These are phyloP conservation scores for Sugiyamaella novakii DNA, from an alignment of 1,139 yeast species.

Conservation along the genomic window DNA sequence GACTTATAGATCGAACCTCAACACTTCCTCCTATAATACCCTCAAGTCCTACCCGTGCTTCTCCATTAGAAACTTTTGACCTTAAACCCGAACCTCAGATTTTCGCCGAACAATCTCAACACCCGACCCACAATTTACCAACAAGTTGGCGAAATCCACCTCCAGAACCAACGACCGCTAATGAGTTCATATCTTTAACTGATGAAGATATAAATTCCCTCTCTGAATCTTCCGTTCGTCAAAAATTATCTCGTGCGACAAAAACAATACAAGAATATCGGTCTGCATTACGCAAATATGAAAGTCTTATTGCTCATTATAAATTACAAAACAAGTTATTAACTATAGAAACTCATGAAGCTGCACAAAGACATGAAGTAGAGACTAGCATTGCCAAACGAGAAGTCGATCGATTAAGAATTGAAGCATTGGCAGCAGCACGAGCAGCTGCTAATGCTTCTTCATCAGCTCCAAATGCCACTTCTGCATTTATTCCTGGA, in stretches of 20 bases:
- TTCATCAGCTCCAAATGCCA: neutral
- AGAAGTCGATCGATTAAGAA: conserved; percentile 52
- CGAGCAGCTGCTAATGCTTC: conserved; percentile 17
- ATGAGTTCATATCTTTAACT: conserved; percentile 15
- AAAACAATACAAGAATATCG: conserved; percentile 23
- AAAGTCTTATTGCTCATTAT: conserved; percentile 29
- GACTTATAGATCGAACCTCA: neutral
- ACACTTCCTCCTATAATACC: neutral
- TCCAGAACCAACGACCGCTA: conserved; percentile 18
- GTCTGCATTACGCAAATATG: conserved; percentile 22
- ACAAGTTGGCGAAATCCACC: conserved; percentile 16
- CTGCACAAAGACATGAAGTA: conserved; percentile 49
- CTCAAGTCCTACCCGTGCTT: neutral
- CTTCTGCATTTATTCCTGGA: conserved; percentile 12
- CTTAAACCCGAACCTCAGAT: neutral
- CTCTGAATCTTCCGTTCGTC: conserved; percentile 17
- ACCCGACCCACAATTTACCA: conserved; percentile 2
- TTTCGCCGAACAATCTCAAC: neutral
- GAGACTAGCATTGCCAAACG: conserved; percentile 51
- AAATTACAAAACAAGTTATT: conserved; percentile 47
- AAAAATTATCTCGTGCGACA: conserved; percentile 19
- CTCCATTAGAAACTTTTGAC: neutral
- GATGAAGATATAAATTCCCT: conserved; percentile 22
- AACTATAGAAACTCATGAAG: conserved; percentile 44
- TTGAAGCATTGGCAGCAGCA: conserved; percentile 36